Conservation (phyloP, 2,329 filamentous ascomycete species). For the Helotiales sp. region DNA sequence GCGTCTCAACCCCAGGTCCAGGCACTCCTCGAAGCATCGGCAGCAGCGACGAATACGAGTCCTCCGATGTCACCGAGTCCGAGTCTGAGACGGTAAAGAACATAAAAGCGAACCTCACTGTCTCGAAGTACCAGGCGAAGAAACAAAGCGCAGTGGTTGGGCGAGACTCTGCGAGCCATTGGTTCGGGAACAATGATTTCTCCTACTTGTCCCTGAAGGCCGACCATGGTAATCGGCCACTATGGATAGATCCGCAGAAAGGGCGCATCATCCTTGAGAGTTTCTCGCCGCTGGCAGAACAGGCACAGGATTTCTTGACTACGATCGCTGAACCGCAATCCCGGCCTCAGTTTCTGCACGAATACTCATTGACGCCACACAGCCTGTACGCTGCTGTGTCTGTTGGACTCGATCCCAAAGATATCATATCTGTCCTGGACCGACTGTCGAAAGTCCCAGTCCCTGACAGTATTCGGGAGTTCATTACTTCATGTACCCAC, state of each 20-base stretch:
- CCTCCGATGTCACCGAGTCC: slow-evolving; percentile 46
- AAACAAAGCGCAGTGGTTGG: slow-evolving; percentile 6
- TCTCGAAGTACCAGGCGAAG: slow-evolving; percentile 30
- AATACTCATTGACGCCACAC: slow-evolving; percentile 89
- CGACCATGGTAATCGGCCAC: slow-evolving; percentile 84
- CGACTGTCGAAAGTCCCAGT: slow-evolving; percentile 86
- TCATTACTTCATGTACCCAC: slow-evolving; percentile 74
- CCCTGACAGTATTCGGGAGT: slow-evolving; percentile 76
- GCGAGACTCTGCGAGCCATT: slow-evolving; percentile 35
- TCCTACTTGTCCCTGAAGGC: slow-evolving; percentile 80
- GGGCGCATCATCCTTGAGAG: slow-evolving; percentile 91
- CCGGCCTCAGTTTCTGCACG: slow-evolving; percentile 86
- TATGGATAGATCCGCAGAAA: slow-evolving; percentile 89
- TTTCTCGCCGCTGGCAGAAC: slow-evolving; percentile 82
- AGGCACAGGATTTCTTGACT: slow-evolving; percentile 92
- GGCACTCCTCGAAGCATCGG: slow-evolving; percentile 59
- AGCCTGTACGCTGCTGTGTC: slow-evolving; percentile 95
- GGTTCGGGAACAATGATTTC: slow-evolving; percentile 57
- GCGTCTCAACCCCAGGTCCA: slow-evolving; percentile 59
- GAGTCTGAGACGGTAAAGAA: slow-evolving; percentile 54
- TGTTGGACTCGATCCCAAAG: slow-evolving; percentile 83
- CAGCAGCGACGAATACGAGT: slow-evolving; percentile 52
- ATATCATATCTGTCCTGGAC: slow-evolving; percentile 88
- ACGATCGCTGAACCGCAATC: slow-evolving; percentile 94
- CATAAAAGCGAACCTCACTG: slow-evolving; percentile 60